Base-by-base conservation (phyloP, 148 eudicot genomes). In the Fagopyrum homotropicum region DNA sequence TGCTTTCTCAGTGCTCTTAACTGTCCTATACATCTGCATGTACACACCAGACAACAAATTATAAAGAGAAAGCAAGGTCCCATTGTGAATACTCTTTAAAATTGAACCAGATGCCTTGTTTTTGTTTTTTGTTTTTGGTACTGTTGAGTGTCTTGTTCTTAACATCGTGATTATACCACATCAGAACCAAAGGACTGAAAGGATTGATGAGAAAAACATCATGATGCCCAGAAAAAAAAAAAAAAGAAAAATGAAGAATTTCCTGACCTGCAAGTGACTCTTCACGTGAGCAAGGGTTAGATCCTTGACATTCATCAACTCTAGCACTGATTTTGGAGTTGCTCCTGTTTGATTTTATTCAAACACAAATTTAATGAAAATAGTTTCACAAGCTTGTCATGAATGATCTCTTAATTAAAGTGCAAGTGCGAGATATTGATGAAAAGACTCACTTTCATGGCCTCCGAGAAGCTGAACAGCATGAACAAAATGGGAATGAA, bases 11-110 rank as follows among this genome's bases (percentile, higher is more conserved):
- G 98, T 89, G 93, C 86, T 88, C 89, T 93, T 93, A 82, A 91
- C 98, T 81, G 98, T 93, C 84, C 98, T 90, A 79, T 90, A 93
- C 98, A 93, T 93, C 98, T 93, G 91, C 90, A 88, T 86, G 81
- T 72, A 78, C 46, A 79, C 64, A 70, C 69, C 56, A 47, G n/a
- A 56, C 77, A 61, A 79, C 57, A 49, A 60, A 26, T 43, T 79
- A 48, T 49, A 48, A 48, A 46, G 10, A 47, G 14, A 73, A 44
- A 44, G 46, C 47, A 73, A 73, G 44, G 80, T 68, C 61, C 61
- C 63, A 7, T 57, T 57, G 63, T 19, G 63, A 52, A 4, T 5
- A 52, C 56, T 52, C n/a, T 52, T 52, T 52, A 0, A 4, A 1
- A 57, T 55, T 55, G 40, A 35, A 35, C 1, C 6, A n/a, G 59